A percentile compares a stretch with the other conserved stretches of the same genome.
Conservation (phyloP, 768 basidiomycete genomes). For the Suillus brevipes region DNA sequence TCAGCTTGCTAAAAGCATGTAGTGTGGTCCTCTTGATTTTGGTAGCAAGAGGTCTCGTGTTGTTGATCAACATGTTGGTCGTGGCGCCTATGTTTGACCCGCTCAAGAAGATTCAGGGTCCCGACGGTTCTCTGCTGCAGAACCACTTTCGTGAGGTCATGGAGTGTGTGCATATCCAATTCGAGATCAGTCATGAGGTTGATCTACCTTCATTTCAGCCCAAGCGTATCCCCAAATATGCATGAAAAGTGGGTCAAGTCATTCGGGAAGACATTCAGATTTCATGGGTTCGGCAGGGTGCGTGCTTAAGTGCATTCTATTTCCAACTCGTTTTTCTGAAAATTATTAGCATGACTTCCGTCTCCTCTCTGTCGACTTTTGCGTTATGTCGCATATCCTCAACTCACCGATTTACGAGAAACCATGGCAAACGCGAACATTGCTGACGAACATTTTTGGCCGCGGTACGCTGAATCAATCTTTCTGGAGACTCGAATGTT, state of each 20-base stretch:
- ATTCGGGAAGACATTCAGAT: constrained; percentile 53
- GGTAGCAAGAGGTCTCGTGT: constrained; percentile 37
- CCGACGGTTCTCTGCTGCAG: constrained; percentile 40
- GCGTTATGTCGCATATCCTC: constrained; percentile 48
- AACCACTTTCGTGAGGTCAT: constrained; percentile 46
- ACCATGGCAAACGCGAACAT: constrained; percentile 54
- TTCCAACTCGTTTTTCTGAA: not conserved
- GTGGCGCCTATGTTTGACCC: constrained; percentile 50
- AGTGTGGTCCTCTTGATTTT: constrained; percentile 32
- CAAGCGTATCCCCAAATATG: constrained; percentile 39
- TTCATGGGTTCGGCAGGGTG: constrained; percentile 56
- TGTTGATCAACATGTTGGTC: constrained; percentile 45
- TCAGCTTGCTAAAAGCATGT: constrained; percentile 26
- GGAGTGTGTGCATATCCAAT: constrained; percentile 38
- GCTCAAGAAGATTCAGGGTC: constrained; percentile 48
- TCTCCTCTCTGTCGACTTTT: constrained; percentile 52
- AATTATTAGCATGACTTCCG: constrained; percentile 51
- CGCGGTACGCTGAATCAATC: constrained; percentile 35
- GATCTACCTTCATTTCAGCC: constrained; percentile 33
- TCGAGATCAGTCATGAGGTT: not conserved
- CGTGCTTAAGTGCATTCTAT: constrained; percentile 5
- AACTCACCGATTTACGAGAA: constrained; percentile 51
- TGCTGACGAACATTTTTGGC: constrained; percentile 50
- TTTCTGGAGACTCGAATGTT: not conserved
- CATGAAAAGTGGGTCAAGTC: constrained; percentile 44